Percentiles rank a stretch among this genome's conserved stretches.
These are phyloP conservation scores for Hypoxylon subgilvum DNA, from an alignment of 495 filamentous ascomycete genomes.

Conservation along the genomic window DNA sequence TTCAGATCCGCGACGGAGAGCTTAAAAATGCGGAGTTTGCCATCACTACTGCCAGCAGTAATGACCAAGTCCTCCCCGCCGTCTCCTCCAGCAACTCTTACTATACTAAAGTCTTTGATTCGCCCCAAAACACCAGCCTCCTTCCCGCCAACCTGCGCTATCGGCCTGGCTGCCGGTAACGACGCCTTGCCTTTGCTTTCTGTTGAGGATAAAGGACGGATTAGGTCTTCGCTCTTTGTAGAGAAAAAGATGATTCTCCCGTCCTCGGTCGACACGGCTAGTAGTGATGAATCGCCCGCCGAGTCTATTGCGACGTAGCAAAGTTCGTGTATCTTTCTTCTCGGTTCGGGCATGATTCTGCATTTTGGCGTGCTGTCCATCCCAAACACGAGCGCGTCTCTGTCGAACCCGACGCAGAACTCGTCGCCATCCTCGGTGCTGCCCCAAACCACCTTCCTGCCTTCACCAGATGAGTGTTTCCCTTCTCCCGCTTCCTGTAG, in stretches of 20 bases:
- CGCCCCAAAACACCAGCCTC: slow-evolving; percentile 68
- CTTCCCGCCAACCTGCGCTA: slow-evolving; percentile 82
- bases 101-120: slow-evolving; percentile 85
- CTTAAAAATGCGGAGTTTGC: slow-evolving; percentile 76
- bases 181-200: slow-evolving; percentile 39
- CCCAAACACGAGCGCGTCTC: slow-evolving; percentile 82
- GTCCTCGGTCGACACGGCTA: slow-evolving; percentile 91
- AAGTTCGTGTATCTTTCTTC: slow-evolving; percentile 82
- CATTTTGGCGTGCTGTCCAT: slow-evolving; percentile 84
- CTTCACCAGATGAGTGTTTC: slow-evolving; percentile 79
- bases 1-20: slow-evolving; percentile 54
- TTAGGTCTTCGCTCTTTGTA: slow-evolving; percentile 55
- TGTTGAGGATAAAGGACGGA: slow-evolving; percentile 10
- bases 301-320: slow-evolving; percentile 66
- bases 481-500: slow-evolving; percentile 75
- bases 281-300: slow-evolving; percentile 53
- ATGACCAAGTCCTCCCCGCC: slow-evolving; percentile 59
- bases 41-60: slow-evolving; percentile 83
- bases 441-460: slow-evolving; percentile 84
- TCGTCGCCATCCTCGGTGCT: slow-evolving; percentile 69
- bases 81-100: slow-evolving; percentile 53
- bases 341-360: slow-evolving; percentile 67
- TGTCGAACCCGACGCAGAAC: slow-evolving; percentile 88
- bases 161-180: slow-evolving; percentile 58
- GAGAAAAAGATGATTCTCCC: slow-evolving; percentile 86